These are phyloP conservation scores for Cenchrus fungigraminus DNA, from an alignment of 176 grass and related monocot species.

Conservation along the genomic window DNA sequence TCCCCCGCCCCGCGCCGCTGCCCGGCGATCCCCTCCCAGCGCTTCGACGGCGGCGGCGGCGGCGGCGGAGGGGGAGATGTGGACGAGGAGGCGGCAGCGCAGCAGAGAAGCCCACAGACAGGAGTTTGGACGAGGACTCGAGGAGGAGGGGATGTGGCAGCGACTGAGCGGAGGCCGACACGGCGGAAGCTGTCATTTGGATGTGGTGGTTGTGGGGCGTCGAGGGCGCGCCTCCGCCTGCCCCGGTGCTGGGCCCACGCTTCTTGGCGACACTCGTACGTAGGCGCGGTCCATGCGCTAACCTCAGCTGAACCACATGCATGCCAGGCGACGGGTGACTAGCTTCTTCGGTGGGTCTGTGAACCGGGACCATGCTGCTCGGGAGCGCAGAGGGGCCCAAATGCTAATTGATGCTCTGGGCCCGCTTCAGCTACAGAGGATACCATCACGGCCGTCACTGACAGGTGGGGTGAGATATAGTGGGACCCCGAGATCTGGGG, in stretches of 20 bases:
- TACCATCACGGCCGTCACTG: accelerated
- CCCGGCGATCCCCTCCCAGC: not conserved
- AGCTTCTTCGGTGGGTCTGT: not conserved
- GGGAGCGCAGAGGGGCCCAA: not conserved
- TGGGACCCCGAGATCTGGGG: not conserved
- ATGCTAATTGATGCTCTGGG: not conserved
- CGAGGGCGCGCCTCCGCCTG: not conserved
- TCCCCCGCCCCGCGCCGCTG: not conserved
- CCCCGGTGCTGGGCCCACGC: conserved; percentile 17
- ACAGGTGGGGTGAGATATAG: not conserved
- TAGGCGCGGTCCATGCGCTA: not conserved
- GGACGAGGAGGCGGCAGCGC: conserved; percentile 2
- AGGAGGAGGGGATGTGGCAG: conserved; percentile 20
- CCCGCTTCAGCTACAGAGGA: not conserved
- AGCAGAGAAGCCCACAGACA: not conserved
- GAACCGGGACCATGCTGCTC: not conserved
- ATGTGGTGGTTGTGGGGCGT: conserved; percentile 43
- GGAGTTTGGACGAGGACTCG: not conserved
- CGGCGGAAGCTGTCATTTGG: conserved; percentile 33
- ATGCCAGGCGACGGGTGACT: too few relatives aligned
- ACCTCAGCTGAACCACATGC: not conserved
- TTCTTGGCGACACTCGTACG: not conserved
- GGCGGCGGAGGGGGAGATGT: not conserved
- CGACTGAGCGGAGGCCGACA: conserved; percentile 11
- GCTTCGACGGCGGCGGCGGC: not conserved